Evolutionary conservation across 495 filamentous ascomycete species (phyloP).

Genomic region (Penicillium diatomitis): DNA sequence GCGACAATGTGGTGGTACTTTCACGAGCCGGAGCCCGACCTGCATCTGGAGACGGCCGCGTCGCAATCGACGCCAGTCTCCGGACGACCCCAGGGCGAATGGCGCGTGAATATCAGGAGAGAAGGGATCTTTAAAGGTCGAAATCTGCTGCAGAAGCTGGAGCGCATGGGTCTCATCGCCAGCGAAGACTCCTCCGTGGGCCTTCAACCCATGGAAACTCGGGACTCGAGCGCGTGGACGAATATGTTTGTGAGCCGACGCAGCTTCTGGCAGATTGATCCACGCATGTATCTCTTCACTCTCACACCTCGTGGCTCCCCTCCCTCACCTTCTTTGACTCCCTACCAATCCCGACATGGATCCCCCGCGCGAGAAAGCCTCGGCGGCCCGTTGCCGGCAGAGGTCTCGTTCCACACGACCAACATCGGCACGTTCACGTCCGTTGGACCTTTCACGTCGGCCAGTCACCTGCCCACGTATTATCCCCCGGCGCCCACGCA

Average conservation of each 20-base stretch:
- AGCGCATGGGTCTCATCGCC: constrained; percentile 81
- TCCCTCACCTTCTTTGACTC: constrained; percentile 46
- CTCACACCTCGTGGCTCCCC: constrained; percentile 47
- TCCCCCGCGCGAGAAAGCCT: constrained; percentile 50
- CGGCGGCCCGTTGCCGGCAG: constrained; percentile 9
- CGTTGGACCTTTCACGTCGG: constrained; percentile 59
- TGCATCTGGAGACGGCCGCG: constrained; percentile 48
- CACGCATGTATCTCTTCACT: constrained; percentile 79
- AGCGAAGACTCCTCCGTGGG: constrained; percentile 71
- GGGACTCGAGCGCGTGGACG: constrained; percentile 55
- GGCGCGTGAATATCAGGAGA: constrained; percentile 74
- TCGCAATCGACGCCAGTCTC: constrained; percentile 53
- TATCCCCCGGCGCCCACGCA: constrained; percentile 76
- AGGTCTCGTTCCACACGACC: constrained; percentile 19
- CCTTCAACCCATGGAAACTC: constrained; percentile 46
- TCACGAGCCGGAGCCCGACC: constrained; percentile 48
- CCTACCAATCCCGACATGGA: constrained; percentile 43
- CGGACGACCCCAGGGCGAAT: constrained; percentile 75
- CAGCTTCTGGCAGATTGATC: constrained; percentile 88
- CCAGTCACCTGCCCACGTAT: constrained; percentile 79
- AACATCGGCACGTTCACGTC: constrained; percentile 57
- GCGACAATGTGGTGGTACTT: constrained; percentile 95
- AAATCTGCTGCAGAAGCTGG: constrained; percentile 78
- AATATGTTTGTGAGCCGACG: constrained; percentile 73
- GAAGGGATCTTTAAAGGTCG: constrained; percentile 79